A percentile compares a stretch with the other conserved stretches of the same genome.
phyloP scores from a whole-genome alignment of 2,329 filamentous ascomycete genomes.

The Fonsecaea pugnacius region DNA sequence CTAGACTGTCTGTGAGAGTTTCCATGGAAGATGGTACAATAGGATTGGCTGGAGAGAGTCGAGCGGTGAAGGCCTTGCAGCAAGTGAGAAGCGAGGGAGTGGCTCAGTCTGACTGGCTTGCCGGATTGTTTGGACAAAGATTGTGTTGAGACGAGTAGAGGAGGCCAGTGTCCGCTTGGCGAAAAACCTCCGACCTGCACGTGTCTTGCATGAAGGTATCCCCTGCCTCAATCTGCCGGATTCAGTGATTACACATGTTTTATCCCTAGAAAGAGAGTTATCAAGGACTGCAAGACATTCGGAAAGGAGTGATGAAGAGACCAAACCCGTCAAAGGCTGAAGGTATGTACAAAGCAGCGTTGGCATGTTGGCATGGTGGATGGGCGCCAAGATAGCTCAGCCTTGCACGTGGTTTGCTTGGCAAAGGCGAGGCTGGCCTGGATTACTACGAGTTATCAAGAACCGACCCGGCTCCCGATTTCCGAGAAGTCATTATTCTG shows the following conservation, averaged over 20 bases:
- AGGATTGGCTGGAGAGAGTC: not conserved
- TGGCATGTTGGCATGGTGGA: not conserved
- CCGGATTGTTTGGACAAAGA: not conserved
- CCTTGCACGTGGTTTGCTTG: slow-evolving; percentile 4
- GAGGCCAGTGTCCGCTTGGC: not conserved
- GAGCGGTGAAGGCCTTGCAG: slow-evolving; percentile 4
- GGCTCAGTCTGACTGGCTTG: slow-evolving; percentile 5
- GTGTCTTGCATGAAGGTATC: not conserved
- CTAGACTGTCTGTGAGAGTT: slow-evolving; percentile 25
- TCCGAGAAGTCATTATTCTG: not conserved
- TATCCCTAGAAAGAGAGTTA: not conserved
- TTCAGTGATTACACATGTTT: not conserved
- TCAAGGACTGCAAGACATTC: not conserved
- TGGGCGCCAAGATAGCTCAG: slow-evolving; percentile 2
- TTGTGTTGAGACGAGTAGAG: not conserved
- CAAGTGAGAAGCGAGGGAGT: not conserved
- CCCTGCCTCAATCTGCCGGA: not conserved
- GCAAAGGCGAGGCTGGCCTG: slow-evolving; percentile 3
- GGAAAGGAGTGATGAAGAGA: not conserved
- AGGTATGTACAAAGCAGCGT: not conserved
- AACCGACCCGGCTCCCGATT: not conserved
- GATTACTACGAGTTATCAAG: not conserved
- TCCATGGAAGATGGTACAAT: slow-evolving; percentile 8
- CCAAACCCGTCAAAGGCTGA: not conserved
- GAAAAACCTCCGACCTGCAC: not conserved